phyloP scores from a whole-genome alignment of 306 rosid genomes.

The Amphicarpaea edgeworthii region DNA sequence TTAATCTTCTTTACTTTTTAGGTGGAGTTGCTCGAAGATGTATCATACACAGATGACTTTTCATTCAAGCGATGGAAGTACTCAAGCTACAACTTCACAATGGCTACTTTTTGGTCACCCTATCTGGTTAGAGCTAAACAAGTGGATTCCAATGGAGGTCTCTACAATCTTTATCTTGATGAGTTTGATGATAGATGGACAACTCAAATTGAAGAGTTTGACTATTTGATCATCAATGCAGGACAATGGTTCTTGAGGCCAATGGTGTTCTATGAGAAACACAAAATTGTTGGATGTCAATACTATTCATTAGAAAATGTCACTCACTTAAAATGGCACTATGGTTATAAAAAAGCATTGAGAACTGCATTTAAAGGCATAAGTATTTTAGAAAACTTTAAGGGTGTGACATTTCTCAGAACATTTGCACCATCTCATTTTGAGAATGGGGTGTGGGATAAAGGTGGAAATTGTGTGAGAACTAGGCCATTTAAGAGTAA shows the following conservation, averaged over 20 bases:
- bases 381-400: conserved; percentile 50
- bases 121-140: conserved; percentile 61
- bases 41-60: conserved; percentile 54
- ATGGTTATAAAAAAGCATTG: conserved; percentile 70
- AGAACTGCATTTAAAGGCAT: conserved; percentile 67
- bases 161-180: conserved; percentile 70
- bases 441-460: conserved; percentile 78
- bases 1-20: conserved; percentile 26
- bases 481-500: conserved; percentile 68
- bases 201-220: conserved; percentile 57
- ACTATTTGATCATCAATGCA: conserved; percentile 63
- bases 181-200: conserved; percentile 69
- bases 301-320: conserved; percentile 63
- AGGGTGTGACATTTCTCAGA: conserved; percentile 63
- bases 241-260: conserved; percentile 86
- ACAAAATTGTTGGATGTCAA: conserved; percentile 66
- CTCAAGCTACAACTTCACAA: conserved; percentile 77
- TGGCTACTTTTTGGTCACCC: conserved; percentile 69
- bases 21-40: conserved; percentile 80
- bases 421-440: conserved; percentile 80
- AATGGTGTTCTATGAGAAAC: conserved; percentile 56
- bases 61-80: conserved; percentile 65
- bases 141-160: conserved; percentile 50
- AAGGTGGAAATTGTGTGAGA: conserved; percentile 78
- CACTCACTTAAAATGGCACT: conserved; percentile 59